Evolutionary conservation across 352 stramenopile genomes (phyloP), one percentile per base, ranked within the genome.

Genomic region (Phytophthora podocarpi): DNA sequence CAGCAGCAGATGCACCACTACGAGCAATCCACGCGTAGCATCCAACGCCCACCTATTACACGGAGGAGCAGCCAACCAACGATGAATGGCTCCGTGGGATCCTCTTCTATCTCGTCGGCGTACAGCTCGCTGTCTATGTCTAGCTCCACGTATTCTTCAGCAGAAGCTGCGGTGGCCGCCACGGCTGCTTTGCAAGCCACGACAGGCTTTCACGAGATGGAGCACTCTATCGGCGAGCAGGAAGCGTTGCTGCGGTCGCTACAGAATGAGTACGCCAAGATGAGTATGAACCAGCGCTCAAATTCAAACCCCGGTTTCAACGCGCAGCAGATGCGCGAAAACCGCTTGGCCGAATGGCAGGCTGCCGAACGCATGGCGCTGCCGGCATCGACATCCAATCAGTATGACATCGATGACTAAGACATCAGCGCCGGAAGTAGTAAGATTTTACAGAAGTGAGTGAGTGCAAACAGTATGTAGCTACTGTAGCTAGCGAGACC

Each of bases 171-270:
- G 16, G 51, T 53, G 15, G 45, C 54, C 13, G 71, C 61, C 27
- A 64, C 54, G 0, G 54, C 65, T 37, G 69, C 68, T 50, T 18
- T 72, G 26, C 64, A 72, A 49, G 51, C 36, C 18, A 72, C 45
- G 16, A 68, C 64, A n/a, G 58, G 64, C 2, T 78, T 80, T 35
- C 50, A 76, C 27, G 43, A 71, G 27, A 82, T 89, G 79, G 70
- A 89, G 36, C 61, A 74, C 23, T 86, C 76, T 16, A 81, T 89
- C 49, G 70, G 74, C 6, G 61, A 89, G 39, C 79, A 89, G 35
- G 67, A 80, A 24, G 66, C 61, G 21, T 45, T 89, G 41, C 45
- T 89, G 40, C 74, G 80, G 1, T 85, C 78, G 18, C 52, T 70
- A 13, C 67, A 76, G 39, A 72, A 12, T n/a, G 64, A 72, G 27